Base-by-base conservation (phyloP, 768 basidiomycete species). In the Collybiopsis confluens region DNA sequence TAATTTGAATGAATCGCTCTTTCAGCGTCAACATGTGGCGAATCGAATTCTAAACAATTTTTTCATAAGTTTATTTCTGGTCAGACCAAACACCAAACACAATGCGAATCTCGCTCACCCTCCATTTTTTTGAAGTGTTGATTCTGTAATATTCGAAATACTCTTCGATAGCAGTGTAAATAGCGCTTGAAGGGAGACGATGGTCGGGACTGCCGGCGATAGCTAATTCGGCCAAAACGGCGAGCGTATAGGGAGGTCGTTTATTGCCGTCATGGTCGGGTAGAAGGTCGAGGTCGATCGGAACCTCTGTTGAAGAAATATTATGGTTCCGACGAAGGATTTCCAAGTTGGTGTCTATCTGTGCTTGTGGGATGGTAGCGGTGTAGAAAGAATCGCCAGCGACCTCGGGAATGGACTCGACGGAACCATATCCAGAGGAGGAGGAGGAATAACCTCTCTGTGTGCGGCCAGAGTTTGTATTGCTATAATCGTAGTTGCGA, bases 101-200 rank as follows among this genome's bases (percentile, higher is more conserved):
- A 58, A 43, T 18, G 7, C 4, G 26, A 50, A 20, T 3, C 11
- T 2, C 13, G 3, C 38, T 21, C 23, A 86, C 86, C 80, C 85
- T 83, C 86, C 86, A 62, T 10, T 71, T 73, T 0, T 75, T 67
- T 11, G 67, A 58, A 28, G 68, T 71, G 44, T 68, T 58, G n/a
- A n/a, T n/a, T 23, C 74, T 69, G n/a, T 69, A 71, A 64, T 76
- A 86, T 9, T 73, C 59, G 45, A 85, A 89, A 16, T 85, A 67
- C 0, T 70, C 63, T 57, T 81, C 77, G 4, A 89, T 68, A 1
- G 76, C 78, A 0, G 56, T 48, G 48, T 84, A 87, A 4, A 89
- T 85, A 54, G 82, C 85, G 38, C 81, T 76, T 2, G 89, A 70
- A 0, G 87, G 84, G 2, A 88, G 67, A 49, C 70, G 73, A 52